A percentile compares a stretch with the other conserved stretches of the same genome.
phyloP scores from a whole-genome alignment of 139 green algal genomes.

The Micromonas commoda region DNA sequence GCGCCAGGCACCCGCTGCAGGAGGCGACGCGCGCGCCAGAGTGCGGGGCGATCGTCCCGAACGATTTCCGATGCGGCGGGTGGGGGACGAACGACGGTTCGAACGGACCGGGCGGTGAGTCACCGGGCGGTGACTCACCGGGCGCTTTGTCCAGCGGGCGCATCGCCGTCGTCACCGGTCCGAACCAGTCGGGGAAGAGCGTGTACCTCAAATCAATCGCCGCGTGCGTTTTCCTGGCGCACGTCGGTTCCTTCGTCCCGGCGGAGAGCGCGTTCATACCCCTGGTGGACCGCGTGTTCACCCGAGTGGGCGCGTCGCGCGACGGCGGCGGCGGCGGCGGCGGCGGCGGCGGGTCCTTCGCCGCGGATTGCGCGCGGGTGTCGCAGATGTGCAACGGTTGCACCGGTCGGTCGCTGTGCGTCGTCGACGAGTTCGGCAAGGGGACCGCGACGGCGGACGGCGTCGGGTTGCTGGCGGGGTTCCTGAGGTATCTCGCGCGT shows the following conservation, averaged over 20 bases:
- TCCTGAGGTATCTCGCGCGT: conserved; percentile 36
- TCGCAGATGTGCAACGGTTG: conserved; percentile 60
- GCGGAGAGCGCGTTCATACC: conserved; percentile 53
- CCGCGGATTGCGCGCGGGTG: conserved; percentile 71
- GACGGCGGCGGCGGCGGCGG: too few relatives aligned
- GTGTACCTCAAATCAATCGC: conserved; percentile 53
- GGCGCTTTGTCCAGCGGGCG: too few relatives aligned
- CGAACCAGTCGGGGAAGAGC: conserved; percentile 46
- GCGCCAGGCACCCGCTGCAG: conserved; percentile 60
- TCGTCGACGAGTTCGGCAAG: conserved; percentile 96
- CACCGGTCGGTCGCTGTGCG: conserved; percentile 63
- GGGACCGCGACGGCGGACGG: conserved; percentile 77
- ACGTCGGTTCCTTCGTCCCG: conserved; percentile 60
- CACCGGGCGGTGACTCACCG: too few relatives aligned
- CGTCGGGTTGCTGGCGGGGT: conserved; percentile 59
- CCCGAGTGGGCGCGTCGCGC: conserved; percentile 39
- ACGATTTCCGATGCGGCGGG: conserved; percentile 73
- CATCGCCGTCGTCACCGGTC: conserved; percentile 42
- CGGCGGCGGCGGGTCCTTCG: too few relatives aligned
- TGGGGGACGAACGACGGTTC: too few relatives aligned
- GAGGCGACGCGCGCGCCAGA: conserved; percentile 69
- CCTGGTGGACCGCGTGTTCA: conserved; percentile 63
- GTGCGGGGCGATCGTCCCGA: conserved; percentile 64
- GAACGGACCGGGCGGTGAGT: too few relatives aligned
- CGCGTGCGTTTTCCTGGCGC: conserved; percentile 80